These are phyloP conservation scores for Aspergillus transmontanensis DNA, from an alignment of 2,329 filamentous ascomycete species.

Conservation along the genomic window DNA sequence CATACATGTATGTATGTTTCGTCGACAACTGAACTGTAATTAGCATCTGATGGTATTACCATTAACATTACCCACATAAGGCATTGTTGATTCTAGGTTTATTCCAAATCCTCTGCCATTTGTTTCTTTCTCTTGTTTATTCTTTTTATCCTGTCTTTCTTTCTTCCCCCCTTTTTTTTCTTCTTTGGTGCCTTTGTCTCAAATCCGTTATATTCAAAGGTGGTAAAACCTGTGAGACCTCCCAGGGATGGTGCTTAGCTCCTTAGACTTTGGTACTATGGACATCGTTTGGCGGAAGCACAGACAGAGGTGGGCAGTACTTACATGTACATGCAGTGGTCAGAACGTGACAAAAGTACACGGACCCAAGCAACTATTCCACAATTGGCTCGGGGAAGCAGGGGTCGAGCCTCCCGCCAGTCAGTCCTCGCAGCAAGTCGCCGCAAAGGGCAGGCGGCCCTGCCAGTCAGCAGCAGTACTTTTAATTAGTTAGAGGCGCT, in stretches of 20 bases:
- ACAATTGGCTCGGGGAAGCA: constrained; percentile 40
- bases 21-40: constrained; percentile 4
- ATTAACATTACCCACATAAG: constrained; percentile 1
- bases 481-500: constrained; percentile 15
- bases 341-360: constrained; percentile 35
- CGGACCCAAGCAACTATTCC: constrained; percentile 15
- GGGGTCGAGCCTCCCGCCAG: constrained; percentile 29
- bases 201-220: neutral
- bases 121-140: neutral
- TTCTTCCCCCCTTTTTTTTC: neutral
- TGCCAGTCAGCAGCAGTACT: constrained; percentile 24
- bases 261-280: constrained; percentile 4
- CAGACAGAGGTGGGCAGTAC: constrained; percentile 7
- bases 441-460: constrained; percentile 36
- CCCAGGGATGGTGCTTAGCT: constrained; percentile 1
- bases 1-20: constrained; percentile 1
- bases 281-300: constrained; percentile 1
- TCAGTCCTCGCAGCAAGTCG: constrained; percentile 34
- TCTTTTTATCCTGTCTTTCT: neutral
- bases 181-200: neutral
- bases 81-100: constrained; percentile 3
- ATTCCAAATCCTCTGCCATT: neutral
- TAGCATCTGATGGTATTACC: constrained; percentile 1
- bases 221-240: neutral
- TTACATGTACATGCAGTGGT: constrained; percentile 8